These are phyloP conservation scores for Aspergillus caelatus DNA, from an alignment of 2,329 filamentous ascomycete genomes.

Conservation along the genomic window DNA sequence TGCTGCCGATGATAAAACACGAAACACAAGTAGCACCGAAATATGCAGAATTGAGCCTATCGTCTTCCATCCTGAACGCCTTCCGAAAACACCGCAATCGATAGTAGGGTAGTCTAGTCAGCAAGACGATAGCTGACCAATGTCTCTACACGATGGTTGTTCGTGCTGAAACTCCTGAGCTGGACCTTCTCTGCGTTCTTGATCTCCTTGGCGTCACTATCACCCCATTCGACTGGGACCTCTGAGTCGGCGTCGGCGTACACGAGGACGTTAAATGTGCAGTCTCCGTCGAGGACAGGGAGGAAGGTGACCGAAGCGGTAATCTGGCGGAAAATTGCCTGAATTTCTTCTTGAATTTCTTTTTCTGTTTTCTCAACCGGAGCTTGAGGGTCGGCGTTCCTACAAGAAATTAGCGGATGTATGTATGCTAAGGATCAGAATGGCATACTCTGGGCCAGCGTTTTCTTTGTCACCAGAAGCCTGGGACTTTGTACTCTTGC, in stretches of 20 bases:
- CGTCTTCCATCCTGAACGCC: constrained; percentile 21
- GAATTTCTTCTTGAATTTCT: constrained; percentile 94
- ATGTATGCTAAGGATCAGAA: not conserved
- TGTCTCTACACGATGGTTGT: constrained; percentile 90
- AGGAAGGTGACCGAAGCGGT: constrained; percentile 97
- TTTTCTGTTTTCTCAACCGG: constrained; percentile 78
- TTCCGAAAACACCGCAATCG: constrained; percentile 16
- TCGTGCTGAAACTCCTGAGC: constrained; percentile 92
- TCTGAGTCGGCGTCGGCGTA: constrained; percentile 97
- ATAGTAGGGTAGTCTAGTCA: constrained; percentile 33
- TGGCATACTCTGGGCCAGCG: constrained; percentile 55
- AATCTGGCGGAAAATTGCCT: constrained; percentile 95
- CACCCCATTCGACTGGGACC: constrained; percentile 96
- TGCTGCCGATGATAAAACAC: constrained; percentile 1
- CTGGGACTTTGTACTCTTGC: constrained; percentile 54
- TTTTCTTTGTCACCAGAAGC: constrained; percentile 71
- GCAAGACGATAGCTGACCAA: constrained; percentile 81
- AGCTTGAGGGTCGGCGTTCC: constrained; percentile 31
- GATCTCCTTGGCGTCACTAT: constrained; percentile 97
- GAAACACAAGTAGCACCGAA: constrained; percentile 12
- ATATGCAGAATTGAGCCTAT: constrained; percentile 26
- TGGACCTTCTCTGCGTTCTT: constrained; percentile 92
- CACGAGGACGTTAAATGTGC: constrained; percentile 97
- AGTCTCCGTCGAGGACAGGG: constrained; percentile 89
- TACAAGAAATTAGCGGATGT: constrained; percentile 18